Evolutionary conservation across 257 asterid species (phyloP).

Genomic region (Solanum gandarillasii): DNA sequence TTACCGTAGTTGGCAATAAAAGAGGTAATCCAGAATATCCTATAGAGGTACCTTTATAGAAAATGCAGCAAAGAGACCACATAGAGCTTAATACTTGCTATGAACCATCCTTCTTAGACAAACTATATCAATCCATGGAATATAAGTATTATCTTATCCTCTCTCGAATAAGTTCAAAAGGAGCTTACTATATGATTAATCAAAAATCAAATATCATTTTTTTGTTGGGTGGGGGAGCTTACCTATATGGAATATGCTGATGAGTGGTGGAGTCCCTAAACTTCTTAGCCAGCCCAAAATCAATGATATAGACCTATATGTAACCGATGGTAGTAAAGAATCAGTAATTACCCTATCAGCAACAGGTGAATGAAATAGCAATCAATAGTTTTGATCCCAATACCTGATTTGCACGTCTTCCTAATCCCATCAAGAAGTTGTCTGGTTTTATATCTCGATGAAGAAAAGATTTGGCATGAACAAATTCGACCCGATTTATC

Average conservation of each 20-base stretch:
- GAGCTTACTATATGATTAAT: neutral
- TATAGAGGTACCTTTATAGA: neutral
- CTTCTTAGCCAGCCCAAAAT: slow-evolving; percentile 89
- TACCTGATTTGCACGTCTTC: slow-evolving; percentile 86
- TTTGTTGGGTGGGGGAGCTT: neutral
- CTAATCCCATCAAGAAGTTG: slow-evolving; percentile 82
- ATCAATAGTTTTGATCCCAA: neutral
- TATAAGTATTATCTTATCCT: neutral
- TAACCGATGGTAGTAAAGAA: slow-evolving; percentile 5
- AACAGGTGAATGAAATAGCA: neutral
- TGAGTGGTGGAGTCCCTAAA: slow-evolving; percentile 73
- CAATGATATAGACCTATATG: slow-evolving; percentile 63
- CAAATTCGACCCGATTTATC: slow-evolving; percentile 68
- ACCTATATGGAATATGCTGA: slow-evolving; percentile 89
- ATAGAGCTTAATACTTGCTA: neutral
- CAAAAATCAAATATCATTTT: neutral
- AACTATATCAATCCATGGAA: neutral
- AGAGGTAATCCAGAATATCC: neutral
- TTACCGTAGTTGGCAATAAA: neutral
- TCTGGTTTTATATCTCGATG: slow-evolving; percentile 90
- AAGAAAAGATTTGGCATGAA: slow-evolving; percentile 64
- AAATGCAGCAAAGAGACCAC: neutral
- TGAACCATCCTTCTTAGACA: neutral
- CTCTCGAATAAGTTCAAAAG: neutral
- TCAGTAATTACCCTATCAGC: neutral